These are phyloP conservation scores for Oldenlandia corymbosa DNA, from an alignment of 257 asterid species.

Conservation along the genomic window DNA sequence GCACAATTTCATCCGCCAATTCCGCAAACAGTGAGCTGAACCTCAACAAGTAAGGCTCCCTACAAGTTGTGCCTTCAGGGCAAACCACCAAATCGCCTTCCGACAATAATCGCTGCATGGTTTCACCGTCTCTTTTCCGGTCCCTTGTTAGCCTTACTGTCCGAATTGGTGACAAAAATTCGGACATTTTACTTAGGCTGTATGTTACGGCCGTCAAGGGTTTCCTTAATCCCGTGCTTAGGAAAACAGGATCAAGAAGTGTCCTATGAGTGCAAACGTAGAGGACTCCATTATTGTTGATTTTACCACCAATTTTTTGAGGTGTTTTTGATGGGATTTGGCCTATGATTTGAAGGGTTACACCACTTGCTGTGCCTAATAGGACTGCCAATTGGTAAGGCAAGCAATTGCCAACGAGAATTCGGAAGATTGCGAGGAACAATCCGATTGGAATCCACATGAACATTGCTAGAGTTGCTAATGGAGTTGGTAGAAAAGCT, in stretches of 20 bases:
- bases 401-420: conserved; percentile 42
- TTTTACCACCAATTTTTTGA: not conserved
- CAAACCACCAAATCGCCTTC: conserved; percentile 84
- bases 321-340: conserved; percentile 10
- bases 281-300: conserved; percentile 42
- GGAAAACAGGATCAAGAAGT: conserved; percentile 74
- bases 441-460: conserved; percentile 76
- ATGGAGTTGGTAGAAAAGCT: conserved; percentile 82
- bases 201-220: conserved; percentile 83
- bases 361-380: conserved; percentile 46
- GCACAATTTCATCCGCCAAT: conserved; percentile 69
- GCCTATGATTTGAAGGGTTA: conserved; percentile 36
- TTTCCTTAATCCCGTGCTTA: conserved; percentile 40
- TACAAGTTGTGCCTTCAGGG: conserved; percentile 95
- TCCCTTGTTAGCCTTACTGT: conserved; percentile 67
- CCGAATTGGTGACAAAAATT: conserved; percentile 60
- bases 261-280: conserved; percentile 87
- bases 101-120: conserved; percentile 44
- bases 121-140: conserved; percentile 44
- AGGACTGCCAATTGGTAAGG: conserved; percentile 45
- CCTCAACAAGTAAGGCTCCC: conserved; percentile 80
- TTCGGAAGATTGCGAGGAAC: conserved; percentile 43
- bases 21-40: conserved; percentile 90
- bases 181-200: conserved; percentile 84
- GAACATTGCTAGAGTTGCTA: conserved; percentile 64